Conservation (phyloP, 75 land plant species). For the Sequoia sempervirens region DNA sequence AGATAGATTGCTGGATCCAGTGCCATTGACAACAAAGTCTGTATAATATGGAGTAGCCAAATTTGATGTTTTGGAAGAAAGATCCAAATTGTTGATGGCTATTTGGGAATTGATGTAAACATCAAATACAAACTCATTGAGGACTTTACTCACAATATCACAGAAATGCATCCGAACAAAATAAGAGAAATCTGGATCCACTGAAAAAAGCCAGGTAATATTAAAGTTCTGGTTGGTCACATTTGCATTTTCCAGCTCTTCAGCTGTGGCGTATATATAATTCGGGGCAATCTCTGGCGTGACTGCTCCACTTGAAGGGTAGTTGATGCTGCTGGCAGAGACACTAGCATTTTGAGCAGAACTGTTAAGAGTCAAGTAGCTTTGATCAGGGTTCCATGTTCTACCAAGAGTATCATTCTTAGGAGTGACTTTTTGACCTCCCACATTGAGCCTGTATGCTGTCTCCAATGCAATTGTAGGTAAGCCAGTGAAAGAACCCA, state of each 20-base stretch:
- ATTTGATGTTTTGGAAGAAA: conserved; percentile 13
- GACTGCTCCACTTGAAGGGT: conserved; percentile 21
- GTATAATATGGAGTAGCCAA: conserved; percentile 18
- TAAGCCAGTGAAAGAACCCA: conserved; percentile 14
- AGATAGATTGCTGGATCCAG: conserved; percentile 6
- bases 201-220: conserved; percentile 57
- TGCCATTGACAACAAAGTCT: conserved; percentile 23
- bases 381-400: conserved; percentile 41
- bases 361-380: conserved; percentile 18
- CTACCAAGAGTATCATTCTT: conserved; percentile 57
- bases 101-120: conserved; percentile 42
- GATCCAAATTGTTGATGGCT: conserved; percentile 30
- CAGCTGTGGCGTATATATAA: conserved; percentile 49
- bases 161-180: conserved; percentile 55
- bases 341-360: conserved; percentile 15
- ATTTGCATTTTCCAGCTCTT: conserved; percentile 39
- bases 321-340: conserved; percentile 12
- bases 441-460: conserved; percentile 55
- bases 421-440: conserved; percentile 42
- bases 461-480: conserved; percentile 33
- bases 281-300: conserved; percentile 45
- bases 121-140: conserved; percentile 35
- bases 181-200: conserved; percentile 44
- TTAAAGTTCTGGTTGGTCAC: conserved; percentile 34
- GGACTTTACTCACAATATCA: conserved; percentile 33